Evolutionary conservation across 2,329 filamentous ascomycete genomes (phyloP), one percentile per base, ranked within the genome.

Genomic region (Phoma sp.): DNA sequence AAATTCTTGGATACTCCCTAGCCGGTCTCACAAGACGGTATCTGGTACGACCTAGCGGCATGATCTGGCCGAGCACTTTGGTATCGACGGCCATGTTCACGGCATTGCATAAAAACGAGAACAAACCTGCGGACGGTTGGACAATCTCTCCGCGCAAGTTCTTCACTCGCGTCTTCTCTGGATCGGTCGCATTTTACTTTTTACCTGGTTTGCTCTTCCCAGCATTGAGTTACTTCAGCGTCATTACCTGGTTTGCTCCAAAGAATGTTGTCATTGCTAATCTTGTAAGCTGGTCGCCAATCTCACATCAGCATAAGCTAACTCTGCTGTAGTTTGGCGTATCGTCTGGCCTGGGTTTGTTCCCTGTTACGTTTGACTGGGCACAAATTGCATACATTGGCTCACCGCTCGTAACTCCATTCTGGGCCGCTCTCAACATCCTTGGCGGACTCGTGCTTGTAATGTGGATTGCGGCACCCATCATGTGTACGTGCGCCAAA

Each of bases 21-120:
- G 91, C 91, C 44, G 91, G 91, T 2, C 80, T 96, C 38, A 90
- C 90, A 2, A 82, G 91, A 52, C 85, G 89, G 44, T 95, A 92
- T 70, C 81, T 96, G 4, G 91, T 96, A 25, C 86, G 90, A 24
- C 91, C 91, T 0, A 90, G 89, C 58, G 90, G 90, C 55, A 96
- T 96, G 89, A 91, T 96, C 42, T 96, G 91, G 91, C 91, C 91
- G 1, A 89, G 89, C 22, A 96, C 91, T 0, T 79, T 96, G 44
- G 92, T 93, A 82, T 93, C 91, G 18, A 91, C 90, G 0, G 88
- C 91, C 65, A 93, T 96, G 89, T 95, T 96, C 66, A 88, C 87
- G 4, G 93, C 90, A 0, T 80, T 96, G 44, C 91, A 96, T 74
- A 92, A 89, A 66, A 87, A 91, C 57, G 88, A 93, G 68, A 96